phyloP scores from a whole-genome alignment of 306 rosid genomes.

The Lathyrus sativus region DNA sequence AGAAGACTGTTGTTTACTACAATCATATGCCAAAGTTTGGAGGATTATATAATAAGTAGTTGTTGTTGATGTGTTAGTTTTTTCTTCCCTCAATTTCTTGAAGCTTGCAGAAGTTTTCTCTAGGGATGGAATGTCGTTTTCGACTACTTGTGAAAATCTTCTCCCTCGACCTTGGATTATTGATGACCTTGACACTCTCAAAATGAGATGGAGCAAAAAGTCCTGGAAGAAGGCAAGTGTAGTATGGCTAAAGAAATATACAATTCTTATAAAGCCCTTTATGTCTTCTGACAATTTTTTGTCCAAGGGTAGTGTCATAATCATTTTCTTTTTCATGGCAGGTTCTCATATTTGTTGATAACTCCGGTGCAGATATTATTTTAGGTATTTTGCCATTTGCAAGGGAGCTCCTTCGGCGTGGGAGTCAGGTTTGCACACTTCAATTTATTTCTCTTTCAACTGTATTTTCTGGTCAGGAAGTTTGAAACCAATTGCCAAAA shows the following conservation, averaged over 20 bases:
- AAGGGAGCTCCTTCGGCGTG: constrained; percentile 86
- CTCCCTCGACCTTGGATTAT: constrained; percentile 92
- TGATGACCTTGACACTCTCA: constrained; percentile 86
- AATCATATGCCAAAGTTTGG: constrained; percentile 5
- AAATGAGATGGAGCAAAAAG: constrained; percentile 71
- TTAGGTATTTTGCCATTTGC: constrained; percentile 96
- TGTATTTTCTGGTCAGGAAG: constrained; percentile 7
- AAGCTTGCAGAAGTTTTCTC: constrained; percentile 96
- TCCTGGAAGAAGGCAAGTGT: constrained; percentile 82
- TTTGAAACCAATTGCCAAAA: not conserved
- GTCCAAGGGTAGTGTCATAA: constrained; percentile 32
- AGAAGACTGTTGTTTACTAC: constrained; percentile 19
- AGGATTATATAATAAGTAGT: constrained; percentile 23
- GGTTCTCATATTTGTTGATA: constrained; percentile 95
- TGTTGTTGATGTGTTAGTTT: constrained; percentile 23
- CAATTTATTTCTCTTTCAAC: constrained; percentile 19
- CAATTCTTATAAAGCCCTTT: constrained; percentile 6
- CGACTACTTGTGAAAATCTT: constrained; percentile 78
- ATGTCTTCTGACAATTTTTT: constrained; percentile 21
- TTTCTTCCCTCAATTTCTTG: constrained; percentile 46
- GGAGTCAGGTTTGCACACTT: constrained; percentile 66
- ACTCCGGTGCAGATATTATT: constrained; percentile 95
- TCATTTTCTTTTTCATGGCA: constrained; percentile 40
- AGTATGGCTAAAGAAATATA: not conserved
- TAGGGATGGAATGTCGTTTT: constrained; percentile 88